Conservation (phyloP, 805 yeast species). For the Candida sonorensis region DNA sequence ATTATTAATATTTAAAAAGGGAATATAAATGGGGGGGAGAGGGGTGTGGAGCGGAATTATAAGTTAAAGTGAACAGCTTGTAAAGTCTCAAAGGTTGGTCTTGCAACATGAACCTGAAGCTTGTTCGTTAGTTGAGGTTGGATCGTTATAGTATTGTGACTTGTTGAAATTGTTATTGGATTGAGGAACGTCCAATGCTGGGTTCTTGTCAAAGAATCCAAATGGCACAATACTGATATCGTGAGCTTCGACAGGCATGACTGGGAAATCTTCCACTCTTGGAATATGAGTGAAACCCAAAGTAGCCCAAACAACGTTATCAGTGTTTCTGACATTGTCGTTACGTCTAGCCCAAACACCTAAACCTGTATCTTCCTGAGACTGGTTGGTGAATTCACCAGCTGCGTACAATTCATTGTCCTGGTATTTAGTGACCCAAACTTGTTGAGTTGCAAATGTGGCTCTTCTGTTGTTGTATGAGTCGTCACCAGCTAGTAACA, state of each 20-base stretch:
- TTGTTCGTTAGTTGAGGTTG: no score
- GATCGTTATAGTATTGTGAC: constrained; percentile 35
- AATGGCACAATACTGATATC: constrained; percentile 60
- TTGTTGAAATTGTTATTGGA: constrained; percentile 63
- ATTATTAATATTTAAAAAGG: no score
- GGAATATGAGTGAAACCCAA: constrained; percentile 79
- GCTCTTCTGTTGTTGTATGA: constrained; percentile 69
- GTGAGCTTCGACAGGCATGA: constrained; percentile 80
- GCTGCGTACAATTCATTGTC: constrained; percentile 73
- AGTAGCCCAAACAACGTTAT: constrained; percentile 76
- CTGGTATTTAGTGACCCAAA: constrained; percentile 75
- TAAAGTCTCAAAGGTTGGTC: constrained; percentile 22
- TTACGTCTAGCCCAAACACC: constrained; percentile 63
- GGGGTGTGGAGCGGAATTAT: not conserved
- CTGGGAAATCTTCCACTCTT: constrained; percentile 82
- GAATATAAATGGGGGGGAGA: no score
- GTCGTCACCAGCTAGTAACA: constrained; percentile 59
- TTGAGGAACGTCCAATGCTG: constrained; percentile 73
- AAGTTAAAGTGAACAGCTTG: not conserved
- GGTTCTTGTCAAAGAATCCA: constrained; percentile 72
- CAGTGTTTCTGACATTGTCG: constrained; percentile 67
- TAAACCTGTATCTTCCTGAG: constrained; percentile 62
- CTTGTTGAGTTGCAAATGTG: constrained; percentile 64
- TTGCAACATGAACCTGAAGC: constrained; percentile 26
- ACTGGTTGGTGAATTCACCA: constrained; percentile 83